Evolutionary conservation across 345 rosid species (phyloP).

Genomic region (Corchorus capsularis): DNA sequence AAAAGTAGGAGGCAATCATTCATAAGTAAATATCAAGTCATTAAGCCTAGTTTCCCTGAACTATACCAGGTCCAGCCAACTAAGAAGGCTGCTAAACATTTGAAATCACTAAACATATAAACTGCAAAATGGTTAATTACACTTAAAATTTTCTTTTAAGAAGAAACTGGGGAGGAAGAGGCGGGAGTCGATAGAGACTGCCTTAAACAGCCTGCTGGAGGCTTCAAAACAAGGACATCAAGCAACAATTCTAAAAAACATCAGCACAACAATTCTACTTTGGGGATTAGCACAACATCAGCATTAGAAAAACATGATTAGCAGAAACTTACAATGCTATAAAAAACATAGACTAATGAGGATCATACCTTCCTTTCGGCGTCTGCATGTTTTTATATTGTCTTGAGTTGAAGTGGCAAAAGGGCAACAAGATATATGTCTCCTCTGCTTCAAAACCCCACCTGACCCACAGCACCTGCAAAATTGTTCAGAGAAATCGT

Average conservation of each 20-base stretch:
- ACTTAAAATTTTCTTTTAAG: no score
- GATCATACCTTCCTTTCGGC: constrained; percentile 72
- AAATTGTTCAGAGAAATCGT: constrained; percentile 35
- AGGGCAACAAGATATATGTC: constrained; percentile 15
- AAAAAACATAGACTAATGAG: neutral
- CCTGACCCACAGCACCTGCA: constrained; percentile 62
- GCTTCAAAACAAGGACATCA: neutral
- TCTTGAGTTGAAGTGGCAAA: constrained; percentile 25
- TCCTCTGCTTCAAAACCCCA: constrained; percentile 35
- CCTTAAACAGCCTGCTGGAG: neutral
- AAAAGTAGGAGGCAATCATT: constrained; percentile 17
- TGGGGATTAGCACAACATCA: neutral
- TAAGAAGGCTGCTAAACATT: neutral
- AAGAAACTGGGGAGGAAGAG: neutral
- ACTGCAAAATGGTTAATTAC: no score
- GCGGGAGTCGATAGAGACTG: neutral
- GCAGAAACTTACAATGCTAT: neutral
- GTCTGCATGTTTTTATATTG: constrained; percentile 69
- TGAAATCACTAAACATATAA: neutral
- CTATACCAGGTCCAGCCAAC: neutral
- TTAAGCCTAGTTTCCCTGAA: constrained; percentile 6
- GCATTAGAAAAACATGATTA: neutral
- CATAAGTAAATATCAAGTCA: neutral
- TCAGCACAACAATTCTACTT: neutral
- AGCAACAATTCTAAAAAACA: neutral